phyloP scores from a whole-genome alignment of 306 rosid species.

The Prunus fruticosa region DNA sequence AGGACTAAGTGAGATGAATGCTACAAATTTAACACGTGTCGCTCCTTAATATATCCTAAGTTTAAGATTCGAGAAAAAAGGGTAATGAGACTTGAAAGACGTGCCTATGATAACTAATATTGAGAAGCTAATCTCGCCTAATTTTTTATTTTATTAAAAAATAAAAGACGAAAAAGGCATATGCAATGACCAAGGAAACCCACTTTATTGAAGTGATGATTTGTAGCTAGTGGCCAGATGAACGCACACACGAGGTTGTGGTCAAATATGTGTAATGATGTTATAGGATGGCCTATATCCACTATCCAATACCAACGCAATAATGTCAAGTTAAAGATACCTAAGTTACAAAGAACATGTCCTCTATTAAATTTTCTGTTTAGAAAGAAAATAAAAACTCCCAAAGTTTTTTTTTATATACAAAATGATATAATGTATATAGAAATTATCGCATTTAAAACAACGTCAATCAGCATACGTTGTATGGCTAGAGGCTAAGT shows the following conservation, averaged over 20 bases:
- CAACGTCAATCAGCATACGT: no score
- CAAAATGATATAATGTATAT: no score
- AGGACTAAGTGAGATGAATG: slow-evolving; percentile 29
- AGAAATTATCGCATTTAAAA: no score
- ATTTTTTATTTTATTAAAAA: no score
- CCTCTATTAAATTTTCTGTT: no score
- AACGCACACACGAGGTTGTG: not conserved
- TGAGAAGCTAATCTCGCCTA: no score
- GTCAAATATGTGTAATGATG: not conserved
- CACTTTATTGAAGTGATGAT: not conserved
- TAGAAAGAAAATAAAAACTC: no score
- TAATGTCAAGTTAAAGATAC: not conserved
- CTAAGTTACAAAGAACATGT: no score
- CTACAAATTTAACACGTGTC: slow-evolving; percentile 52
- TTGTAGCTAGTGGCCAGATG: not conserved
- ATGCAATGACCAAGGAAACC: not conserved
- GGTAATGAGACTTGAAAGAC: not conserved
- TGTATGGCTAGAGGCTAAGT: no score
- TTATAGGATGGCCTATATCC: not conserved
- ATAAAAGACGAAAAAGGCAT: not conserved
- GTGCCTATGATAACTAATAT: no score
- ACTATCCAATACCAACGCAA: not conserved
- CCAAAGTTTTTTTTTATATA: no score
- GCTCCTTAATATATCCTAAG: slow-evolving; percentile 22
- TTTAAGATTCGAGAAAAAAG: not conserved